phyloP scores from a whole-genome alignment of 352 stramenopile genomes.

The Phytophthora ohioensis region DNA sequence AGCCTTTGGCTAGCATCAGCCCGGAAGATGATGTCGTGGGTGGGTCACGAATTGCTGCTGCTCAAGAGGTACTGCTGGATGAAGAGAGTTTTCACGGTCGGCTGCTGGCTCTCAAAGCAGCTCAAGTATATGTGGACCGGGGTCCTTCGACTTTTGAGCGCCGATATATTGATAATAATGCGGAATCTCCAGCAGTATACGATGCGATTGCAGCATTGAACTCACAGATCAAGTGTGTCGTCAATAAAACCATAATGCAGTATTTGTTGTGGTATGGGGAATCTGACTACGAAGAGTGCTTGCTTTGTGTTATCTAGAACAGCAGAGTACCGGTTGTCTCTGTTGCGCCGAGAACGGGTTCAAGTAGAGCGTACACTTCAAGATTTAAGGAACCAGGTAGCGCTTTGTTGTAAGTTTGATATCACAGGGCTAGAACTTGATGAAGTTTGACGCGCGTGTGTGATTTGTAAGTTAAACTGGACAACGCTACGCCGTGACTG shows the following conservation, averaged over 20 bases:
- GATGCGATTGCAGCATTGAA: conserved; percentile 38
- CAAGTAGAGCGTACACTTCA: conserved; percentile 23
- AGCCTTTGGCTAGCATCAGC: conserved; percentile 57
- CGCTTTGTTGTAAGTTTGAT: neutral
- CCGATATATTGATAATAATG: neutral
- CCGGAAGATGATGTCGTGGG: conserved; percentile 59
- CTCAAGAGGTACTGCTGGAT: conserved; percentile 46
- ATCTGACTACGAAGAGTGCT: neutral
- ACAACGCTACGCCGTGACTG: conserved; percentile 25
- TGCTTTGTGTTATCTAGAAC: conserved; percentile 7
- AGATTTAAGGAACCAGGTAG: conserved; percentile 37
- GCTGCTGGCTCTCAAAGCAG: conserved; percentile 20
- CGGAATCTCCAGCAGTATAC: conserved; percentile 27
- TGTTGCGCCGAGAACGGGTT: conserved; percentile 22
- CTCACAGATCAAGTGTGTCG: conserved; percentile 34
- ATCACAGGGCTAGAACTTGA: neutral
- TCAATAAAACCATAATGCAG: neutral
- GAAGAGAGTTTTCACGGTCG: conserved; percentile 64
- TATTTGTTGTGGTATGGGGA: neutral
- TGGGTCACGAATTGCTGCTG: conserved; percentile 42
- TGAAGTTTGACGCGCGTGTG: neutral
- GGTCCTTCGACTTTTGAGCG: conserved; percentile 19
- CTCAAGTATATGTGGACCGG: conserved; percentile 20
- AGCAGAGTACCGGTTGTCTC: conserved; percentile 1
- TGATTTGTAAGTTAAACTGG: conserved; percentile 31